Evolutionary conservation across 257 asterid species (phyloP), one percentile per base, ranked within the genome.

Genomic region (Dorcoceras hygrometricum): DNA sequence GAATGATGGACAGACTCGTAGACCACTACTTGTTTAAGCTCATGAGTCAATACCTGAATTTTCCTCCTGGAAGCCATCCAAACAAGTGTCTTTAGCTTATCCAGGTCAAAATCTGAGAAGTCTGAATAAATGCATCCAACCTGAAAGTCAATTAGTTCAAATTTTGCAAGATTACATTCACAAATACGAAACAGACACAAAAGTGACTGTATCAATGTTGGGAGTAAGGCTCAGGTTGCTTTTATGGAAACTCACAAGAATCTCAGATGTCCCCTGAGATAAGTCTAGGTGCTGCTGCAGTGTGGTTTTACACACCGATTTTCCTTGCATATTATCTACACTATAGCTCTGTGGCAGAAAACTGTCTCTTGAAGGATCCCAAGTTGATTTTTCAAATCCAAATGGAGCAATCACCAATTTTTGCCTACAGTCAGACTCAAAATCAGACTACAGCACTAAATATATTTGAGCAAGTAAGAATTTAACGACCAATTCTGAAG

Each of bases 351-450:
- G 82, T 46, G 89, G 96, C 64, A 87, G 80, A 79, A 69, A 75
- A 67, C 48, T 76, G 72, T 90, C 95, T 27, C 73, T 55, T 59
- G 87, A 82, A 75, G 97, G 95, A 81, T 87, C 91, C 97, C 97
- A 87, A 65, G 78, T 76, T 53, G 88, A 75, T 63, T 76, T 81
- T 72, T 90, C 94, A 64, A 76, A 70, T 36, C 91, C 95, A 76
- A 18, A 57, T 77, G 97, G 94, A 77, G 89, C 81, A 84, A 81
- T 72, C 68, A 71, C 68, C 78, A 90, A 43, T 76, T 90, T 90
- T 70, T 82, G 89, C 86, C 95, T 87, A 66, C 66, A 85, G 70
- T 27, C 67, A 74, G 58, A 67, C 32, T 46, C 63, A 39, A 68
- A 69, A 58, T 43, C 34, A 63, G 66, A 77, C 27, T 59, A 39